Percentiles rank a stretch among this genome's conserved stretches.
phyloP scores from a whole-genome alignment of 2,329 filamentous ascomycete species.

The Apiospora phragmitis region DNA sequence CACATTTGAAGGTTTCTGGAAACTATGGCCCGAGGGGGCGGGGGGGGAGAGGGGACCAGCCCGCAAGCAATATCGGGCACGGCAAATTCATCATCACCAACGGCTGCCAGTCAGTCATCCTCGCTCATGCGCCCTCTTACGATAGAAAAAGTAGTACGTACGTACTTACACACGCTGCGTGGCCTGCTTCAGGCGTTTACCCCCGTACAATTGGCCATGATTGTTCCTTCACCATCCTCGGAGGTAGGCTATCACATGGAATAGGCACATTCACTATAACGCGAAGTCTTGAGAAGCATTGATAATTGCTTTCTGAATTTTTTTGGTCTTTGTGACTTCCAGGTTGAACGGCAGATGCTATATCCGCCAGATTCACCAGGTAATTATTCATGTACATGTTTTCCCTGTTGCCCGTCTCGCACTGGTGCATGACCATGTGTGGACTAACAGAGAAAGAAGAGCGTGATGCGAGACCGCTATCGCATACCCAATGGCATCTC shows the following conservation, averaged over 20 bases:
- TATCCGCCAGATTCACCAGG: not conserved
- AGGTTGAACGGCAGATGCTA: not conserved
- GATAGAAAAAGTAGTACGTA: not conserved
- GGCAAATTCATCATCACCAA: slow-evolving; percentile 8
- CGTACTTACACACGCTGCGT: not conserved
- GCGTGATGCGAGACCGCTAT: slow-evolving; percentile 7
- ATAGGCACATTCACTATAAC: not conserved
- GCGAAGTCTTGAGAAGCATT: not conserved
- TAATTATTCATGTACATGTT: slow-evolving; percentile 5
- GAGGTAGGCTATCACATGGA: not conserved
- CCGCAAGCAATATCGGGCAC: not conserved
- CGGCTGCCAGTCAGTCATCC: not conserved
- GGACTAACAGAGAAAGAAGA: not conserved
- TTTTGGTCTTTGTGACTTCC: slow-evolving; percentile 1
- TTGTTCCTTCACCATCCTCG: not conserved
- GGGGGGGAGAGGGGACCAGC: not conserved
- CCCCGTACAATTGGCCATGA: not conserved
- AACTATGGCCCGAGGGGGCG: not conserved
- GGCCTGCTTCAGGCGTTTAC: not conserved
- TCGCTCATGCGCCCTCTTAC: not conserved
- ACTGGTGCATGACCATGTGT: not conserved
- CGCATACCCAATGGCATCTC: slow-evolving; percentile 9
- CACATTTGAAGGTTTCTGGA: slow-evolving; percentile 1
- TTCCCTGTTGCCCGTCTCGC: not conserved
- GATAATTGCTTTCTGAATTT: slow-evolving; percentile 10